Conservation (phyloP, 495 filamentous ascomycete species). For the Penicillium ucsense region DNA sequence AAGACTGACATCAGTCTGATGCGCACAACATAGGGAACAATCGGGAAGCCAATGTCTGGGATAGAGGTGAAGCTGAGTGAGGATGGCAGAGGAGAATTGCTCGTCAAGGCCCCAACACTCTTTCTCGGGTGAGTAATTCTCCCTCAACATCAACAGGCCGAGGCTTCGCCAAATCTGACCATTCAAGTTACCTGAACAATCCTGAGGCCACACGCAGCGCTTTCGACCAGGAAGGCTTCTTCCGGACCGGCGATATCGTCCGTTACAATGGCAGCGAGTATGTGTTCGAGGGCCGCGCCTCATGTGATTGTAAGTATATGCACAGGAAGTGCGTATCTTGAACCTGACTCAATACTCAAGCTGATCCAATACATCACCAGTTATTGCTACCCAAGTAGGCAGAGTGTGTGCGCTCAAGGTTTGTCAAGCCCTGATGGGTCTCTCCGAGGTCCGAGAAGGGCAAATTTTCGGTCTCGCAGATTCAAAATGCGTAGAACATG, state of each 20-base stretch:
- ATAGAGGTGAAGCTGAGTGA: neutral
- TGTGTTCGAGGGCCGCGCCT: neutral
- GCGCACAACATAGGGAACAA: neutral
- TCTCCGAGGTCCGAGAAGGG: neutral
- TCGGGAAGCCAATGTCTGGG: neutral
- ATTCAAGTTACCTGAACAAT: conserved; percentile 64
- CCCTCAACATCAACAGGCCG: neutral
- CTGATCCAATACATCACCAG: neutral
- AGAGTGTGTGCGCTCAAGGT: neutral
- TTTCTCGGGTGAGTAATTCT: neutral
- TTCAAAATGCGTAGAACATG: neutral
- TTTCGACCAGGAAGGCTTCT: conserved; percentile 62
- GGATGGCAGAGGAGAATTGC: neutral
- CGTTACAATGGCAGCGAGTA: neutral
- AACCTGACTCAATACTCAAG: neutral
- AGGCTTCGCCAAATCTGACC: no score
- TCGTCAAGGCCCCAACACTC: neutral
- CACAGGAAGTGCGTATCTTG: neutral
- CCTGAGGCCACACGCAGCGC: conserved; percentile 56
- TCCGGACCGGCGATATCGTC: conserved; percentile 61
- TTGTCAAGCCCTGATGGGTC: neutral
- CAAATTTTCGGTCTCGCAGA: neutral
- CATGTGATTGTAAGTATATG: neutral
- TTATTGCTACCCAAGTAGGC: neutral
- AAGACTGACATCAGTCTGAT: no score